Conservation (phyloP, 1,139 yeast species). For the Cylindricascospora bacillispora region DNA sequence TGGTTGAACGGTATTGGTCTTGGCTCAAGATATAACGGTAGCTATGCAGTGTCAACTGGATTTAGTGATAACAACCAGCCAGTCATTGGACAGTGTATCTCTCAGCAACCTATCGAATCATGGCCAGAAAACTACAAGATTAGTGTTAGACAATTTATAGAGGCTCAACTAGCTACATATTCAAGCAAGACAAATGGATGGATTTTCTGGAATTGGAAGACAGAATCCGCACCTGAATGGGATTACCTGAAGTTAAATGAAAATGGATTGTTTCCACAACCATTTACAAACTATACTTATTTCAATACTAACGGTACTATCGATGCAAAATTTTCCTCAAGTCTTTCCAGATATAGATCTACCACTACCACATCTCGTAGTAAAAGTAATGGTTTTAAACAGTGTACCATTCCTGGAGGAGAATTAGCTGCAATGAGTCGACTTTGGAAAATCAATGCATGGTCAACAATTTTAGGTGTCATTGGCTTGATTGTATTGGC, state of each 20-base stretch:
- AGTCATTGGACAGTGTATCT: conserved; percentile 12
- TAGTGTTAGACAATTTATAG: conserved; percentile 34
- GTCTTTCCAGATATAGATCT: no score
- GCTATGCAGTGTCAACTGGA: conserved; percentile 30
- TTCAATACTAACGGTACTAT: conserved; percentile 19
- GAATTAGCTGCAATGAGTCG: neutral
- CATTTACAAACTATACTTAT: conserved; percentile 31
- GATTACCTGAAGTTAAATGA: conserved; percentile 41
- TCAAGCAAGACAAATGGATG: conserved; percentile 37
- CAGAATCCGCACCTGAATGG: conserved; percentile 52
- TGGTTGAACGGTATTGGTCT: conserved; percentile 53
- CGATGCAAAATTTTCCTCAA: conserved; percentile 8
- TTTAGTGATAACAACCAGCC: conserved; percentile 10
- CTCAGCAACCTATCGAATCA: conserved; percentile 15
- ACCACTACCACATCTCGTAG: conserved; percentile 1
- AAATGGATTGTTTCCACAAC: conserved; percentile 46
- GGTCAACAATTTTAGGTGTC: neutral
- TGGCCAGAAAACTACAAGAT: conserved; percentile 27
- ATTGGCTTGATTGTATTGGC: conserved; percentile 1
- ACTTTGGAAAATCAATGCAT: neutral
- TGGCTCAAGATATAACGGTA: conserved; percentile 47
- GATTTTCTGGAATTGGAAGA: conserved; percentile 62
- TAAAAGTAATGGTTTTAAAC: conserved; percentile 2
- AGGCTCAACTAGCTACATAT: conserved; percentile 40
- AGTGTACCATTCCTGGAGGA: neutral